Evolutionary conservation across 2,329 filamentous ascomycete genomes (phyloP).

Genomic region (Alternaria ventricosa): DNA sequence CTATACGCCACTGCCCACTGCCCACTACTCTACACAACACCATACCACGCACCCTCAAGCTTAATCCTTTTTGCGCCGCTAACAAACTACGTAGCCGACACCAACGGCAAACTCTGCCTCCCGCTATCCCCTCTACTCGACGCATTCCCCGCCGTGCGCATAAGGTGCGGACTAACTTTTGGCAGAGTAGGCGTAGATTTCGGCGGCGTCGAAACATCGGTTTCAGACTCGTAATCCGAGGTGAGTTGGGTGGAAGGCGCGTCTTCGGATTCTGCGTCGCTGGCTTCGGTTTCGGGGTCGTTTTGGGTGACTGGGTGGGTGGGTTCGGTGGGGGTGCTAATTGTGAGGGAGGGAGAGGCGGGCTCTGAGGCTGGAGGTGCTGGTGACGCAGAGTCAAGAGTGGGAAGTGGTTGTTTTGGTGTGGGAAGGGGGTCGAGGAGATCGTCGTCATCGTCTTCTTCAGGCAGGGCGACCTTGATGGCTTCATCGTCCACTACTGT

Average conservation of each 20-base stretch:
- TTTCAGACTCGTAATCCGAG: constrained; percentile 24
- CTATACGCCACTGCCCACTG: neutral
- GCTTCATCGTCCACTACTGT: constrained; percentile 12
- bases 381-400: neutral
- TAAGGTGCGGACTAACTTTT: constrained; percentile 27
- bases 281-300: constrained; percentile 19
- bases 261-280: constrained; percentile 31
- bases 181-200: neutral
- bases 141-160: constrained; percentile 37
- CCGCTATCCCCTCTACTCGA: constrained; percentile 18
- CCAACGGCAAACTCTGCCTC: constrained; percentile 32
- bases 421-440: constrained; percentile 8
- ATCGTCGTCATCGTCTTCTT: constrained; percentile 25
- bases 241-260: constrained; percentile 32
- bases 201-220: neutral
- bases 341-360: neutral
- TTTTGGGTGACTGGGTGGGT: neutral
- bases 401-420: neutral
- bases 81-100: constrained; percentile 33
- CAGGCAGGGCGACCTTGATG: constrained; percentile 26
- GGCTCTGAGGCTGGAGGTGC: neutral
- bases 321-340: neutral
- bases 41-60: neutral
- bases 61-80: constrained; percentile 7
- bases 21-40: neutral